phyloP scores from a whole-genome alignment of 2,329 filamentous ascomycete genomes.

The Fusarium devonianum region DNA sequence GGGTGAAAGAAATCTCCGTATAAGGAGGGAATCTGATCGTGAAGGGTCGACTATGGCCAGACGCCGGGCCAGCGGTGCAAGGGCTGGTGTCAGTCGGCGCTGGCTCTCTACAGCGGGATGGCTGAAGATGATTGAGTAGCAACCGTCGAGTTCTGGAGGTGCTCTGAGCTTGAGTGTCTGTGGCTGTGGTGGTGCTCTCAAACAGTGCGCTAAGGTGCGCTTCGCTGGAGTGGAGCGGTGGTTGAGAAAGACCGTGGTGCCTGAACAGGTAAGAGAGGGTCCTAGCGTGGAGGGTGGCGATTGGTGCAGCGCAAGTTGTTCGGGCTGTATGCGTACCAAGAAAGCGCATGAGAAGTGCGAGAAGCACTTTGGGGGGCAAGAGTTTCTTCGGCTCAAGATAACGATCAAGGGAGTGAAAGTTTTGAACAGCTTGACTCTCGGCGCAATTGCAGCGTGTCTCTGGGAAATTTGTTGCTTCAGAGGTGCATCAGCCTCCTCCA shows the following conservation, averaged over 20 bases:
- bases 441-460: constrained; percentile 8
- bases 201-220: constrained; percentile 35
- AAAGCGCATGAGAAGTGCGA: background rate
- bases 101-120: constrained; percentile 29
- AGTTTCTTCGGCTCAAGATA: background rate
- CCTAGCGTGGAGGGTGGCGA: constrained; percentile 45
- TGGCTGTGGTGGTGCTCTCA: constrained; percentile 31
- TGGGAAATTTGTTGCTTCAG: constrained; percentile 15
- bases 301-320: constrained; percentile 40
- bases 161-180: constrained; percentile 37
- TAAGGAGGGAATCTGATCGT: constrained; percentile 22
- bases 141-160: constrained; percentile 28
- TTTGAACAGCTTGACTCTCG: background rate
- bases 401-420: background rate
- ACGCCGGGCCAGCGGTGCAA: constrained; percentile 36
- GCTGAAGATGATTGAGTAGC: constrained; percentile 40
- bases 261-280: constrained; percentile 33
- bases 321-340: constrained; percentile 3
- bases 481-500: constrained; percentile 27
- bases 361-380: background rate
- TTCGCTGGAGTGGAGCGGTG: constrained; percentile 38
- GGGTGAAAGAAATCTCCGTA: constrained; percentile 12
- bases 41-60: constrained; percentile 28
- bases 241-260: constrained; percentile 34
- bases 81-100: constrained; percentile 26